phyloP scores from a whole-genome alignment of 2,329 filamentous ascomycete genomes.

The Conoideocrella luteorostrata region DNA sequence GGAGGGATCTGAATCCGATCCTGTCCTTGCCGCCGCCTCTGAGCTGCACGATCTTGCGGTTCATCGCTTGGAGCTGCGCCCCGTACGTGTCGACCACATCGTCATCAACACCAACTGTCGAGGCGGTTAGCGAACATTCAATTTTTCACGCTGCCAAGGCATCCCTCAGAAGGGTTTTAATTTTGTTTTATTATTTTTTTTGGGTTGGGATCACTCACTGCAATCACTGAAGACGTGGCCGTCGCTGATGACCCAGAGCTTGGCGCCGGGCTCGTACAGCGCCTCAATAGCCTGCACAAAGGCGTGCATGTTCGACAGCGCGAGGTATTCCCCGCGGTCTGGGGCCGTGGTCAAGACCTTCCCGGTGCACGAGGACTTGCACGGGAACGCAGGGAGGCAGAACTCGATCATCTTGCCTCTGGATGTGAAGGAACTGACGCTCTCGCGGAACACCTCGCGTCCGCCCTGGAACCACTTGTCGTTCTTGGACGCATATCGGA shows the following conservation, averaged over 20 bases:
- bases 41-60: constrained; percentile 19
- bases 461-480: constrained; percentile 19
- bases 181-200: not conserved
- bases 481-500: constrained; percentile 15
- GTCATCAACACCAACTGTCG: constrained; percentile 38
- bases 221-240: constrained; percentile 36
- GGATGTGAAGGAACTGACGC: constrained; percentile 17
- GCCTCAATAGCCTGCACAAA: constrained; percentile 23
- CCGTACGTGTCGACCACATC: constrained; percentile 33
- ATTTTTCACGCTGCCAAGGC: too few species aligned
- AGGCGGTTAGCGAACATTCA: too few species aligned
- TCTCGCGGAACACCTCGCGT: constrained; percentile 14
- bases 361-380: constrained; percentile 30
- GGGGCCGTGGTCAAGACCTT: constrained; percentile 27
- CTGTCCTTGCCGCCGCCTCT: constrained; percentile 17
- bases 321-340: constrained; percentile 28
- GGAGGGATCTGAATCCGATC: constrained; percentile 22
- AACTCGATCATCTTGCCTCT: constrained; percentile 18
- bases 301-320: constrained; percentile 22
- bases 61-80: constrained; percentile 29
- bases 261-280: constrained; percentile 26
- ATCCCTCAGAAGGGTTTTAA: constrained; percentile 6
- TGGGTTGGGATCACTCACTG: constrained; percentile 20
- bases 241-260: constrained; percentile 32
- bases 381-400: constrained; percentile 32